Evolutionary conservation across 2,329 filamentous ascomycete species (phyloP).

Genomic region (Paecilomyces sp.): DNA sequence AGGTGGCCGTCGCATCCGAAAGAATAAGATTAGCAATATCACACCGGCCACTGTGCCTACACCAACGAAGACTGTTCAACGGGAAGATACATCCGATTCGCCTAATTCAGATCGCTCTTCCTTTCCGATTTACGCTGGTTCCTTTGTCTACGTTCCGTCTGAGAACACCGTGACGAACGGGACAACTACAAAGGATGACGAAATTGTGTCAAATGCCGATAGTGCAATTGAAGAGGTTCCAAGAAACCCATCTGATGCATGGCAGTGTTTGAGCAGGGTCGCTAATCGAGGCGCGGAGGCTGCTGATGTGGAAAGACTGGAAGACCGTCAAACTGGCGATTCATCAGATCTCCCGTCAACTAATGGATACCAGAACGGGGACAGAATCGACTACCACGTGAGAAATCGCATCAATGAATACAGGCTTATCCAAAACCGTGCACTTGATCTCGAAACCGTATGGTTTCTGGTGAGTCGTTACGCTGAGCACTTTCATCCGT

Average conservation of each 20-base stretch:
- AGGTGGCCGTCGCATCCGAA: slow-evolving; percentile 51
- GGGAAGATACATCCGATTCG: slow-evolving; percentile 16
- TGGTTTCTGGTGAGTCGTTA: slow-evolving; percentile 52
- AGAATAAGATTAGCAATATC: slow-evolving; percentile 38
- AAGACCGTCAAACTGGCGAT: slow-evolving; percentile 15
- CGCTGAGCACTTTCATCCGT: slow-evolving; percentile 60
- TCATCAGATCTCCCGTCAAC: slow-evolving; percentile 17
- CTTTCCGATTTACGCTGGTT: slow-evolving; percentile 22
- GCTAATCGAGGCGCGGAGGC: slow-evolving; percentile 29
- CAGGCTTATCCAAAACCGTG: slow-evolving; percentile 36
- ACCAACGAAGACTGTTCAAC: slow-evolving; percentile 18
- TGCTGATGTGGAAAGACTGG: slow-evolving; percentile 12
- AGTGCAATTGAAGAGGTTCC: slow-evolving; percentile 35
- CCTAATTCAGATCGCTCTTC: slow-evolving; percentile 17
- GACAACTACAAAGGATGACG: slow-evolving; percentile 28
- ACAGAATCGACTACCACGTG: slow-evolving; percentile 18
- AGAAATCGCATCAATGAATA: slow-evolving; percentile 33
- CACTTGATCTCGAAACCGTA: slow-evolving; percentile 43
- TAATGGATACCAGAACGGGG: slow-evolving; percentile 18
- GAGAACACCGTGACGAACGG: slow-evolving; percentile 21
- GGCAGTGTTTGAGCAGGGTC: slow-evolving; percentile 41
- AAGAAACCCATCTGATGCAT: slow-evolving; percentile 42
- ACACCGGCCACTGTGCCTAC: slow-evolving; percentile 18
- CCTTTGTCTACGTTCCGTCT: slow-evolving; percentile 26
- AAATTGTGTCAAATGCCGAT: slow-evolving; percentile 28